These are phyloP conservation scores for Malassezia sp. DNA, from an alignment of 1,284 basidiomycete genomes.

Conservation along the genomic window DNA sequence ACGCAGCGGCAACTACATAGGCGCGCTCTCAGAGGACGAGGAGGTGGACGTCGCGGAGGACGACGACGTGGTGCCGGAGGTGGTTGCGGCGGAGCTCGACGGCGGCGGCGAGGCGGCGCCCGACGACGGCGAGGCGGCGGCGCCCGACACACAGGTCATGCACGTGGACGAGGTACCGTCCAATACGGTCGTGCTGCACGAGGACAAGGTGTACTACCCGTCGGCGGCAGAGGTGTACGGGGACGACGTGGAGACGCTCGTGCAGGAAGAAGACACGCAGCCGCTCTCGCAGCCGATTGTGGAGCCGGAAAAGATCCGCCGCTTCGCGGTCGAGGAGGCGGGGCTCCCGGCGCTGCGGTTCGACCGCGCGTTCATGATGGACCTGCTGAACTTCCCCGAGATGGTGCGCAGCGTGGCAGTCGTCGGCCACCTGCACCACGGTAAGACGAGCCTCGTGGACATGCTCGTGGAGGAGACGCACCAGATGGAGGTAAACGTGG, in stretches of 20 bases:
- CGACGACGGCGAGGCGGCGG: background rate
- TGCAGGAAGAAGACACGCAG: constrained; percentile 96
- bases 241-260: constrained; percentile 82
- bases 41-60: constrained; percentile 23
- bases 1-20: constrained; percentile 41
- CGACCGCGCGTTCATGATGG: constrained; percentile 67
- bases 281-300: constrained; percentile 89
- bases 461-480: constrained; percentile 96
- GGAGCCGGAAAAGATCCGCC: constrained; percentile 86
- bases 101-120: constrained; percentile 68
- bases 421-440: constrained; percentile 83
- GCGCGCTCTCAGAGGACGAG: constrained; percentile 42
- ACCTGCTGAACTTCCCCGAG: constrained; percentile 80
- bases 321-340: constrained; percentile 58
- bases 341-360: constrained; percentile 35
- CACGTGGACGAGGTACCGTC: constrained; percentile 49
- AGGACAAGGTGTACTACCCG: constrained; percentile 97
- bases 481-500: constrained; percentile 56
- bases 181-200: constrained; percentile 82
- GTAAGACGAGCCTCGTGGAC: constrained; percentile 91
- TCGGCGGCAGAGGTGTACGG: constrained; percentile 86
- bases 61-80: constrained; percentile 12
- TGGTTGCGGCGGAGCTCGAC: constrained; percentile 52
- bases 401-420: constrained; percentile 60
- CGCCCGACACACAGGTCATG: constrained; percentile 23